Conservation (phyloP, 495 filamentous ascomycete species). For the Penicillium argentinense region DNA sequence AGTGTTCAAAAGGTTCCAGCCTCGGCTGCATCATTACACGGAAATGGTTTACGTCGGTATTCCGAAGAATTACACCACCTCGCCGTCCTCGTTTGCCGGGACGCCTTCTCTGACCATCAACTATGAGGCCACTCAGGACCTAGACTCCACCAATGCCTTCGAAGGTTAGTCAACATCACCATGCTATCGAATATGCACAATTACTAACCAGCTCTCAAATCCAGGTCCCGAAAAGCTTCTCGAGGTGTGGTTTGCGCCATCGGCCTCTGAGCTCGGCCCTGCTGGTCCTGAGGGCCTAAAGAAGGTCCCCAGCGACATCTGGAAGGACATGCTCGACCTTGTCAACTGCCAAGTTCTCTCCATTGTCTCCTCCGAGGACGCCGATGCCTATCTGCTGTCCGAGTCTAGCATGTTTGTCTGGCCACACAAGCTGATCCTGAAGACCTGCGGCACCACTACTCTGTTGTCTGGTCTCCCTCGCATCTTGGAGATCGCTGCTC, state of each 20-base stretch:
- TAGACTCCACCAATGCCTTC: constrained; percentile 95
- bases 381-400: constrained; percentile 96
- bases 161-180: constrained; percentile 61
- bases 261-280: constrained; percentile 68
- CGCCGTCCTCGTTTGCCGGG: constrained; percentile 71
- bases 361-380: constrained; percentile 87
- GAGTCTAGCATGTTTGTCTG: constrained; percentile 99
- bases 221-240: constrained; percentile 95
- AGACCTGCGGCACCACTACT: constrained; percentile 98
- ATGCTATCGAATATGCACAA: neutral
- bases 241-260: constrained; percentile 97
- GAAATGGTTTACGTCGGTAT: constrained; percentile 84
- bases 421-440: constrained; percentile 96
- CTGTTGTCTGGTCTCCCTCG: constrained; percentile 83
- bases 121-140: constrained; percentile 88
- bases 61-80: constrained; percentile 74
- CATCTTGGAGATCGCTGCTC: constrained; percentile 86
- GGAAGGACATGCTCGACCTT: constrained; percentile 96
- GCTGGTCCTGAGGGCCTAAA: constrained; percentile 79
- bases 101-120: constrained; percentile 94
- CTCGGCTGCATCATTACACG: constrained; percentile 32
- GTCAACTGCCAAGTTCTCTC: constrained; percentile 99
- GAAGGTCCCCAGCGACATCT: constrained; percentile 75
- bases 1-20: constrained; percentile 16
- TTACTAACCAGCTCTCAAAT: constrained; percentile 7